Base-by-base conservation (phyloP, 208 protist genomes). In the Leptomonas seymouri region DNA sequence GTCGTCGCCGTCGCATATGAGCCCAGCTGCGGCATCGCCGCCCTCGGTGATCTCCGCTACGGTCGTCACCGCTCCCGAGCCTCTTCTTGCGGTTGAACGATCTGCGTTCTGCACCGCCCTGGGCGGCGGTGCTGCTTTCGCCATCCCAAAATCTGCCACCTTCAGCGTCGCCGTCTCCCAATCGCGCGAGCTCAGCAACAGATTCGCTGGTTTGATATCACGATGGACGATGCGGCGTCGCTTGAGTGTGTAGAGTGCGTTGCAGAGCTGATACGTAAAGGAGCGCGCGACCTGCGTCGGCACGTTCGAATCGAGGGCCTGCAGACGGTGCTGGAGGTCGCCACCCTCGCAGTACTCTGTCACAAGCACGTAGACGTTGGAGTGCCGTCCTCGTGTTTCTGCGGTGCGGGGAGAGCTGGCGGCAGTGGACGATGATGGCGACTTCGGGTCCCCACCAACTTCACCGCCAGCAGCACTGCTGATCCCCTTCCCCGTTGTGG, bases 201-300 rank as follows among this genome's bases (percentile, higher is more conserved):
- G 53, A 45, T 98, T 98, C 0, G 85, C 93, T 0, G 91, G 91
- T 60, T 98, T 98, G 30, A 98, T 67, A 63, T 98, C 94, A 57
- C 94, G 88, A 59, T 98, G 94, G 36, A 95, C 82, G 54, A 96
- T 77, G 50, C 71, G 55, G 30, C 66, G 48, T 11, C 49, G 67
- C 63, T 86, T 79, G 34, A 93, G 50, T 21, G 74, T 59, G 42
- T 67, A 77, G 45, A 93, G 64, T 55, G 80, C 83, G 44, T 90
- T 83, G 42, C 80, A 78, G n/a, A 91, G 73, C 57, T 91, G 86
- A n/a, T 75, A 76, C 57, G 87, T 89, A 49, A 91, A 69, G 42
- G 56, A 74, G 31, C 78, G 76, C 18, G 81, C 81, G 46, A 80
- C 74, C 50, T 76, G 63, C 23, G 51, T 44, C 3, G 71, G 71